Conservation (phyloP, 345 rosid species). For the Clausena lansium region DNA sequence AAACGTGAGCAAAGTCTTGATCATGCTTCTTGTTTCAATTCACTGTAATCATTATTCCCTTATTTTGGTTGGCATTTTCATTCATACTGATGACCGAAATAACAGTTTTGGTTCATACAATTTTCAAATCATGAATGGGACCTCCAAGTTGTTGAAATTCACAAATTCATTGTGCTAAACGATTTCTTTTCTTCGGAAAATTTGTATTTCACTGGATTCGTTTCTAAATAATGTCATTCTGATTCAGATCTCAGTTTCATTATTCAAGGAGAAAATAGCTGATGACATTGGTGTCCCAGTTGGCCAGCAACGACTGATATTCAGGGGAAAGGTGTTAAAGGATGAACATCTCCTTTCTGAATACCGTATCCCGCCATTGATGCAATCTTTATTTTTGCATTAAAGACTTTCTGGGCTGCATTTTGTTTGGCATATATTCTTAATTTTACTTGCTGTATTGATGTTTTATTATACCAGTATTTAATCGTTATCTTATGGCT, state of each 20-base stretch:
- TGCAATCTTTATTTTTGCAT: neutral
- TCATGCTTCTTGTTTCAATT: neutral
- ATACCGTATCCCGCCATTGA: slow-evolving; percentile 69
- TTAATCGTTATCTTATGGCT: neutral
- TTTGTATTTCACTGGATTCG: neutral
- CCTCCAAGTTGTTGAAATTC: neutral
- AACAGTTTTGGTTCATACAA: neutral
- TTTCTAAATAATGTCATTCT: slow-evolving; percentile 10
- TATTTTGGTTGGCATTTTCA: neutral
- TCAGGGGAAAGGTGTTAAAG: slow-evolving; percentile 86
- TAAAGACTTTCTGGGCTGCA: neutral
- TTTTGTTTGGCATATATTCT: neutral
- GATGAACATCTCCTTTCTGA: slow-evolving; percentile 88
- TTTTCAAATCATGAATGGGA: neutral
- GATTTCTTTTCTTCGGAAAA: neutral
- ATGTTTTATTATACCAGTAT: neutral
- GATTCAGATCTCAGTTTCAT: slow-evolving; percentile 64
- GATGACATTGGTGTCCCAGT: slow-evolving; percentile 67
- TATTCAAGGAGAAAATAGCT: slow-evolving; percentile 89
- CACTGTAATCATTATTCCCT: neutral
- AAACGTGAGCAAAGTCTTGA: slow-evolving; percentile 51
- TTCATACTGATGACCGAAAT: neutral
- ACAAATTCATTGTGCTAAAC: neutral
- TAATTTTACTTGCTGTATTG: neutral
- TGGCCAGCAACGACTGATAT: slow-evolving; percentile 87